phyloP scores from a whole-genome alignment of 75 land plant genomes.

The Selaginella moellendorffii region DNA sequence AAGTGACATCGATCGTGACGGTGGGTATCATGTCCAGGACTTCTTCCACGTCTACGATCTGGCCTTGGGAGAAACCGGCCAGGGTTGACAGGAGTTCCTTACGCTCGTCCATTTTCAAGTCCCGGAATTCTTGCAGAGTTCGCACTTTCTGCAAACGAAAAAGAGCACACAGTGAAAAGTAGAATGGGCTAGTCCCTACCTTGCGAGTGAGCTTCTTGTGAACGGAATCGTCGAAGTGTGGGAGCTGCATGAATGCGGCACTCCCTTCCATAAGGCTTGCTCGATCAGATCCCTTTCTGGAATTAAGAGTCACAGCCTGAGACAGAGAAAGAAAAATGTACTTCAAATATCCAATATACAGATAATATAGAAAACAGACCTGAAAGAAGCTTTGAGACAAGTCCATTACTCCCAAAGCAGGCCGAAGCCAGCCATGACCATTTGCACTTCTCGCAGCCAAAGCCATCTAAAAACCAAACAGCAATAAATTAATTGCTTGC shows the following conservation, averaged over 20 bases:
- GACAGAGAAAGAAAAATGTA: constrained; percentile 11
- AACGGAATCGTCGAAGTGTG: not conserved
- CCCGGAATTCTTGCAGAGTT: not conserved
- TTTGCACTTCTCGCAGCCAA: constrained; percentile 56
- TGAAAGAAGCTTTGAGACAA: constrained; percentile 85
- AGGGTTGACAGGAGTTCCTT: not conserved
- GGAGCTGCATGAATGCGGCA: constrained; percentile 76
- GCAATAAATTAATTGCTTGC: not conserved
- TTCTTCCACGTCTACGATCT: constrained; percentile 54
- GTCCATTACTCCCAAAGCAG: constrained; percentile 90
- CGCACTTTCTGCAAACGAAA: not conserved
- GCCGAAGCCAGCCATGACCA: constrained; percentile 94
- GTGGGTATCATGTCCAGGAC: constrained; percentile 84
- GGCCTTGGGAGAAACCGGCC: constrained; percentile 44
- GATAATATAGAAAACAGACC: constrained; percentile 19
- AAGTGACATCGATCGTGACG: constrained; percentile 51
- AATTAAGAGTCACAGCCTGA: constrained; percentile 86
- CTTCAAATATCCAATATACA: not conserved
- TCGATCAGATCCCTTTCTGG: constrained; percentile 47
- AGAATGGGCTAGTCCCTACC: not conserved
- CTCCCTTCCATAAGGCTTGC: constrained; percentile 38
- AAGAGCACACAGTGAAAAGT: not conserved
- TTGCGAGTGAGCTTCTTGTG: not conserved
- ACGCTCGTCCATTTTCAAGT: not conserved
- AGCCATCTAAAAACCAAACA: constrained; percentile 61